phyloP scores from a whole-genome alignment of 2,329 filamentous ascomycete genomes.

The Cercospora sojina region DNA sequence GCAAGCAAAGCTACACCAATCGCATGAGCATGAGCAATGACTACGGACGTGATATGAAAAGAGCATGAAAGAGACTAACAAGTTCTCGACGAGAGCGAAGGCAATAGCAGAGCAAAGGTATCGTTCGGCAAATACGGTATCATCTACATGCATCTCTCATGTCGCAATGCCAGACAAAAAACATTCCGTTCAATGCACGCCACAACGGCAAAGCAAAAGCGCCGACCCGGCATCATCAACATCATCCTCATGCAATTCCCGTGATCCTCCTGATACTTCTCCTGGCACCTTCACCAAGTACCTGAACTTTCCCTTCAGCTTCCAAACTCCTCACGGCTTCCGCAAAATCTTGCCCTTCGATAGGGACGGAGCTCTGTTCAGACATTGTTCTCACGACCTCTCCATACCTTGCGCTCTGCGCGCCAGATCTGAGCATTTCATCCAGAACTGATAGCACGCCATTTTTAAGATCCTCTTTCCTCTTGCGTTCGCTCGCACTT shows the following conservation, averaged over 20 bases:
- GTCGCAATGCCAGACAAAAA: not conserved
- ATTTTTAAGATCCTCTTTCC: constrained; percentile 79
- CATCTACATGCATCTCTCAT: constrained; percentile 8
- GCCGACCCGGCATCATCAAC: not conserved
- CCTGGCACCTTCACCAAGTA: constrained; percentile 80
- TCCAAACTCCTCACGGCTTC: constrained; percentile 79
- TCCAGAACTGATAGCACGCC: constrained; percentile 74
- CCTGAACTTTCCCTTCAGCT: constrained; percentile 76
- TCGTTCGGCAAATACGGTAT: constrained; percentile 7
- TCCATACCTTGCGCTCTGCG: constrained; percentile 69
- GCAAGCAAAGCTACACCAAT: not conserved
- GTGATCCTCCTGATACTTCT: constrained; percentile 77
- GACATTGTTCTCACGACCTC: constrained; percentile 72
- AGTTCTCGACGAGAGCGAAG: not conserved
- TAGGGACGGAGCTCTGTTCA: constrained; percentile 65
- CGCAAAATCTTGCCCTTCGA: constrained; percentile 78
- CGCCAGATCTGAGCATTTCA: constrained; percentile 66
- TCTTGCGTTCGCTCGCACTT: constrained; percentile 77
- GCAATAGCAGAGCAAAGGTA: not conserved
- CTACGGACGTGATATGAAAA: not conserved
- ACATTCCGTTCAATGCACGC: not conserved
- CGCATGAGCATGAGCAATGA: not conserved
- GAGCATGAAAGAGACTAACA: not conserved
- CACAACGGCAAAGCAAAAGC: not conserved
- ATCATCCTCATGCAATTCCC: constrained; percentile 42